Evolutionary conservation across 2,329 filamentous ascomycete species (phyloP).

Genomic region (Curvularia eragrostidis): DNA sequence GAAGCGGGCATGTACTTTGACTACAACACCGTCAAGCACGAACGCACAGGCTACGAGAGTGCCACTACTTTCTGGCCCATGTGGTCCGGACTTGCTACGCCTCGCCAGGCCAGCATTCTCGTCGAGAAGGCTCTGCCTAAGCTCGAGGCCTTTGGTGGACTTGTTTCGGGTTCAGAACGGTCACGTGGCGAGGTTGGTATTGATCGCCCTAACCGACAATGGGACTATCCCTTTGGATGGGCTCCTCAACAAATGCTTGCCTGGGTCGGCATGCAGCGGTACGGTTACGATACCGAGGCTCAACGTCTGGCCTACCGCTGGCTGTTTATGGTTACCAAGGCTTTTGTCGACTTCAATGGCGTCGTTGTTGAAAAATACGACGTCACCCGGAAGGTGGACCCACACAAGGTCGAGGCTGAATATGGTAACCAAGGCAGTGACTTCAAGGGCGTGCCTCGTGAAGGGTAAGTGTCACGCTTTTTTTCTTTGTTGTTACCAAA

Average conservation of each 20-base stretch:
- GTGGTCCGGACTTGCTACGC: conserved; percentile 89
- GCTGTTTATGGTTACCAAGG: conserved; percentile 98
- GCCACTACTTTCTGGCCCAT: conserved; percentile 97
- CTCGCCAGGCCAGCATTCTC: conserved; percentile 83
- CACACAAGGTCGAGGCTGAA: conserved; percentile 93
- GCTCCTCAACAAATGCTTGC: conserved; percentile 98
- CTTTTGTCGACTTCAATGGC: conserved; percentile 97
- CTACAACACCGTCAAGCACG: conserved; percentile 83
- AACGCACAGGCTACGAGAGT: conserved; percentile 84
- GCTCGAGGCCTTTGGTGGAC: conserved; percentile 86
- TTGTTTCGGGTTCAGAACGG: conserved; percentile 87
- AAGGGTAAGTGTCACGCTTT: conserved; percentile 78
- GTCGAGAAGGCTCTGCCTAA: conserved; percentile 82
- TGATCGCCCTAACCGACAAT: conserved; percentile 90
- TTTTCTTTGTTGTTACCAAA: background rate
- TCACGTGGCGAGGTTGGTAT: conserved; percentile 82
- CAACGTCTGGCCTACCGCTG: conserved; percentile 93
- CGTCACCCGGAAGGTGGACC: conserved; percentile 86
- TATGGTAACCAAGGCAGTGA: conserved; percentile 96
- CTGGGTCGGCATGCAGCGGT: conserved; percentile 90
- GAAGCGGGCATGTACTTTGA: conserved; percentile 96
- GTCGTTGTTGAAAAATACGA: conserved; percentile 99
- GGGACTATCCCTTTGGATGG: conserved; percentile 99
- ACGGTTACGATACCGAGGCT: conserved; percentile 89
- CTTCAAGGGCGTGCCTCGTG: conserved; percentile 93